Conservation (phyloP, 805 yeast genomes). For the Lachancea thermotolerans region DNA sequence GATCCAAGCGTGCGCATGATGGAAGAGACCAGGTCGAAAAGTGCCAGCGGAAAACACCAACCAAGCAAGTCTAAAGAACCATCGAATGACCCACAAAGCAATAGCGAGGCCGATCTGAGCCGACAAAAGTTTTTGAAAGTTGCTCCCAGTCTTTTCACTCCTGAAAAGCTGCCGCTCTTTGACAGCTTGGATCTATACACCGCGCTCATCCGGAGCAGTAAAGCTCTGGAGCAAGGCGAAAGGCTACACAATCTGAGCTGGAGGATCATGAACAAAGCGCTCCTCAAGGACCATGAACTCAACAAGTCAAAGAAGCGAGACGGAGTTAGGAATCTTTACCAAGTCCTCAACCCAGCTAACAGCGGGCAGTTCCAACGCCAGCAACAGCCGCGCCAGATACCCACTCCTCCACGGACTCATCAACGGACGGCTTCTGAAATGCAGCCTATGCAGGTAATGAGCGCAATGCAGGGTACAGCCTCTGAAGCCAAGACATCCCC, state of each 20-base stretch:
- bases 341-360: constrained; percentile 21
- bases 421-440: background rate
- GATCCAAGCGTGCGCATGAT: too few species aligned
- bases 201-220: constrained; percentile 20
- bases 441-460: constrained; percentile 7
- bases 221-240: constrained; percentile 28
- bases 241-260: constrained; percentile 30
- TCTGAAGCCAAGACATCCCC: background rate
- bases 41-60: background rate
- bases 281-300: constrained; percentile 21
- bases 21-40: too few species aligned
- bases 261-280: constrained; percentile 29
- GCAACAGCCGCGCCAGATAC: background rate
- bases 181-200: constrained; percentile 28
- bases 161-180: constrained; percentile 25
- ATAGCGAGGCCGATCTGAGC: background rate
- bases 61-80: background rate
- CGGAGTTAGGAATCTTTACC: constrained; percentile 30
- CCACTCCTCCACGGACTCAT: background rate
- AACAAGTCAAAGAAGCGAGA: constrained; percentile 30
- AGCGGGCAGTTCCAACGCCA: background rate
- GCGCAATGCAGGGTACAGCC: constrained; percentile 1
- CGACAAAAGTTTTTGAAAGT: constrained; percentile 22
- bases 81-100: background rate
- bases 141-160: constrained; percentile 29